phyloP scores from a whole-genome alignment of 2,329 filamentous ascomycete genomes.

The Aspergillus fumigatiaffinis region DNA sequence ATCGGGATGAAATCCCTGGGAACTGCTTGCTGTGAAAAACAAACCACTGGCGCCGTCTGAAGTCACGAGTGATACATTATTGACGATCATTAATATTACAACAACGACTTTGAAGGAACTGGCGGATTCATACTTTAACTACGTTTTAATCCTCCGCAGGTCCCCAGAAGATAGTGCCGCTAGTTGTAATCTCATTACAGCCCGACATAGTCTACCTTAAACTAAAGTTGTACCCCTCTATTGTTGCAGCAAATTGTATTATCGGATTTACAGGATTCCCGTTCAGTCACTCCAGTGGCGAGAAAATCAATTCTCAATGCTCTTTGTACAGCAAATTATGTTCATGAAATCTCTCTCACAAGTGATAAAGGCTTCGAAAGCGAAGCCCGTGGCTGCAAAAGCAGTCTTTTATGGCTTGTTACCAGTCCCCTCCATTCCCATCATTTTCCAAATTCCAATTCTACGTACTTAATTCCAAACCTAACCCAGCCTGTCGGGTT shows the following conservation, averaged over 20 bases:
- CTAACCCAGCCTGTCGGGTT: constrained; percentile 37
- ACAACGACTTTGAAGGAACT: too few relatives aligned
- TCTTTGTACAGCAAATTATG: not conserved
- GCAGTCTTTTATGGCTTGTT: not conserved
- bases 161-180: not conserved
- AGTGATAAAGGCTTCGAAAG: not conserved
- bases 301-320: not conserved
- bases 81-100: too few relatives aligned
- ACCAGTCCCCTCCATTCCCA: not conserved
- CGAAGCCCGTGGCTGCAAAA: not conserved
- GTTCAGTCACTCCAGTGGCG: not conserved
- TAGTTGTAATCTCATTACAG: not conserved
- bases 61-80: too few relatives aligned
- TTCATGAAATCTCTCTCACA: not conserved
- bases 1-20: not conserved
- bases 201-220: not conserved
- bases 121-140: not conserved
- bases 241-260: not conserved
- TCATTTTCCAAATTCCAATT: not conserved
- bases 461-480: constrained; percentile 21
- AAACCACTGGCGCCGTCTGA: too few relatives aligned
- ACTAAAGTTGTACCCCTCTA: not conserved
- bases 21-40: not conserved
- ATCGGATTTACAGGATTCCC: not conserved
- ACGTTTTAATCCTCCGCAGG: not conserved